These are phyloP conservation scores for Pseudopyrenochaeta lycopersici DNA, from an alignment of 2,329 filamentous ascomycete species.

Conservation along the genomic window DNA sequence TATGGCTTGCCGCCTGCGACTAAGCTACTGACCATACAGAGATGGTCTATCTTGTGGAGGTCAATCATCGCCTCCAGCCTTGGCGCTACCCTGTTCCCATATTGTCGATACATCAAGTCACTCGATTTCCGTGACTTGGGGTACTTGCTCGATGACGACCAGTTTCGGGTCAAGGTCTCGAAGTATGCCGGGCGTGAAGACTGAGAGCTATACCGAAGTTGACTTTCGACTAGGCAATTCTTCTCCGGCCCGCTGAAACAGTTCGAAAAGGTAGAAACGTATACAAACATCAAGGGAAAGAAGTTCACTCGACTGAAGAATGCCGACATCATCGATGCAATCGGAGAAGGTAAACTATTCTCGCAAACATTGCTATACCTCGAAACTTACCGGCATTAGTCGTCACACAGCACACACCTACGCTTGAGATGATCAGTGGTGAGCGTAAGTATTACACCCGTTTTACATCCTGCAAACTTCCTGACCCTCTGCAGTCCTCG, in stretches of 20 bases:
- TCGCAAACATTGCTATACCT: neutral
- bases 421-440: conserved; percentile 68
- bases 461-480: neutral
- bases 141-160: conserved; percentile 66
- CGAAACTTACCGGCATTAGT: conserved; percentile 39
- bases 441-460: conserved; percentile 49
- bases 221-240: conserved; percentile 54
- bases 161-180: conserved; percentile 67
- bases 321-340: conserved; percentile 55
- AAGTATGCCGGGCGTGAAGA: conserved; percentile 52
- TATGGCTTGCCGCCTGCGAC: conserved; percentile 41
- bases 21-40: conserved; percentile 59
- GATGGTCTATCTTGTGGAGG: conserved; percentile 73
- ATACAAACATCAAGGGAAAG: conserved; percentile 34
- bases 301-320: conserved; percentile 50
- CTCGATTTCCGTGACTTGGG: conserved; percentile 70
- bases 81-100: conserved; percentile 70
- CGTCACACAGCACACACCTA: conserved; percentile 58
- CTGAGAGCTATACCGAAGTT: conserved; percentile 1
- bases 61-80: conserved; percentile 73
- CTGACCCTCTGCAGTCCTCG: conserved; percentile 53
- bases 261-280: conserved; percentile 49
- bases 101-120: conserved; percentile 71
- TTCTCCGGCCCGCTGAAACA: conserved; percentile 59
- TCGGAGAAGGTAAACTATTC: conserved; percentile 56